phyloP scores from a whole-genome alignment of 164 flowering plant genomes.

The Vitis riparia region DNA sequence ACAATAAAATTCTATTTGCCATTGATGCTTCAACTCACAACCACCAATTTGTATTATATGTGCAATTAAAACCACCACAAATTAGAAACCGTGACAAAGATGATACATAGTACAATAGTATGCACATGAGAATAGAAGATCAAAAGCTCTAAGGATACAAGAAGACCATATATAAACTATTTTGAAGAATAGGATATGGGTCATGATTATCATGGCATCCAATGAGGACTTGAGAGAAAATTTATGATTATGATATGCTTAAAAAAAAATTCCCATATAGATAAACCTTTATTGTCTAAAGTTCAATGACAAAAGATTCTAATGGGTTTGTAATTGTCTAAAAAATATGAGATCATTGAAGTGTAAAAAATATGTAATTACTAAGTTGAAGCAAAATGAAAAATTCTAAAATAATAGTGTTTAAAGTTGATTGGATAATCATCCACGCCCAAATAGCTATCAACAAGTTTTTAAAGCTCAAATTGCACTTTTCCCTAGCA shows the following conservation, averaged over 20 bases:
- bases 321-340: slow-evolving; percentile 71
- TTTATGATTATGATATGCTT: not conserved
- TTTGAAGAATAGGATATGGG: too few relatives aligned
- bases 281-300: slow-evolving; percentile 76
- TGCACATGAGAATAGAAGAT: not conserved
- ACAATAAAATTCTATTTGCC: too few relatives aligned
- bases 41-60: too few relatives aligned
- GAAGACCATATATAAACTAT: too few relatives aligned
- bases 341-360: slow-evolving; percentile 64
- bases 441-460: slow-evolving; percentile 56
- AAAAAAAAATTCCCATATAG: not conserved
- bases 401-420: not conserved
- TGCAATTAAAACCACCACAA: too few relatives aligned
- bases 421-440: not conserved
- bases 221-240: too few relatives aligned
- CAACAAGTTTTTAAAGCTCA: slow-evolving; percentile 74
- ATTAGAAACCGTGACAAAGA: too few relatives aligned
- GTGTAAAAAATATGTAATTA: slow-evolving; percentile 7
- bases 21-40: too few relatives aligned
- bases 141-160: not conserved
- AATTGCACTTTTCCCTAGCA: slow-evolving; percentile 62
- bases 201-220: too few relatives aligned
- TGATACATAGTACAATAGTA: not conserved
- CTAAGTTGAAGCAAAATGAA: not conserved
- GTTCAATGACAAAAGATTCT: slow-evolving; percentile 74